Base-by-base conservation (phyloP, 441 rosid genomes). In the Gossypium lobatum region DNA sequence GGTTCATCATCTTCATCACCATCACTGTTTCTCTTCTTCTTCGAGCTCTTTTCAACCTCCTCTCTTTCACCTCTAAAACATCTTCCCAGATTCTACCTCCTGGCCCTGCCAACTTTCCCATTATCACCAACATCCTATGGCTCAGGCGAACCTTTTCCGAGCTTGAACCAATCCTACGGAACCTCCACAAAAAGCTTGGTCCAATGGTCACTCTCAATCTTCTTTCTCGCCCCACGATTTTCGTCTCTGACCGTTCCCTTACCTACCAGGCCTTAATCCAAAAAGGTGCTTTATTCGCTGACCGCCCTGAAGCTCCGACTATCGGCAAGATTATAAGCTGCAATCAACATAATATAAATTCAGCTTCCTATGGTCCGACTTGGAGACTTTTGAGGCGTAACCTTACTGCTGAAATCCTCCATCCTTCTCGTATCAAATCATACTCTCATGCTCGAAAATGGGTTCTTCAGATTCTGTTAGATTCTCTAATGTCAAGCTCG, bases 201-300 rank as follows among this genome's bases (percentile, higher is more conserved):
- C 82, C 83, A 2, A 58, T 82, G 1, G 76, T 85, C 28, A 74
- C 82, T 48, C 52, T 85, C 70, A 16, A 37, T 37, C 2, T 83
- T 16, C 79, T 80, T 65, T 57, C 76, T 55, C 78, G 71, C 28
- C 78, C 81, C 2, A 6, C 70, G 4, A 52, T 82, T 57, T 82
- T 68, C 64, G 7, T 86, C 46, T 31, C 79, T 23, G 75, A 76
- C 59, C 81, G 70, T 17, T 42, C 72, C 18, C 78, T 84, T 0
- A 83, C 87, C 21, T 82, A 84, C 72, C 71, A 54, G 7, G 73
- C 73, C 3, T 55, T 70, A 31, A 14, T 55, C 37, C 53, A 55
- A 34, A 37, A 20, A 10, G 82, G 87, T 1, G 85, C 86, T 14
- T 13, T 77, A 3, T 84, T 79, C 20, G 68, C 86, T 0, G 82